Base-by-base conservation (phyloP, 2,329 filamentous ascomycete genomes). In the Microsporum audouinii region DNA sequence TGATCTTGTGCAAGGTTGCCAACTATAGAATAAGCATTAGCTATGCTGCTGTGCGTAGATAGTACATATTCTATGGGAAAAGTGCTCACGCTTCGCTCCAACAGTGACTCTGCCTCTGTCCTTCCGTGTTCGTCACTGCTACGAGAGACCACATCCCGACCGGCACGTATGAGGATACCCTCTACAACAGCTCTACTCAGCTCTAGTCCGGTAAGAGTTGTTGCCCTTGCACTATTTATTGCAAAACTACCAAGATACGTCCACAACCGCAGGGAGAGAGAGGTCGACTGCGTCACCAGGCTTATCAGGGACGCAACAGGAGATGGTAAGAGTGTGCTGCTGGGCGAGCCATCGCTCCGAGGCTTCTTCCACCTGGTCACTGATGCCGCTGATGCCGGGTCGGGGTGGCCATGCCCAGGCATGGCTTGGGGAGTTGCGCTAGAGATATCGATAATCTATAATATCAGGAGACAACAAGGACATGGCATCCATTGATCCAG, bases 111-210 rank as follows among this genome's bases (percentile, higher is more conserved):
- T 14, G 77, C 76, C 64, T 77, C 71, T 60, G 66, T 65, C 64
- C 73, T 70, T 5, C 73, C 73, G 69, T 72, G 70, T 38, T 73
- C 71, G 34, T 86, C 79, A 39, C 81, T 78, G 66, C 70, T 79
- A 66, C 68, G 71, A 56, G 71, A 66, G 2, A 72, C 72, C 56
- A 79, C 72, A 70, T 78, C 77, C 53, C 71, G 71, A 10, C 76
- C 77, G 23, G 77, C 77, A 33, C 73, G 70, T 3, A 74, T 72
- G 58, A 79, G 63, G 45, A 78, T 73, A 17, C 71, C 71, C 63
- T 79, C 77, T n/a, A 78, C 71, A 12, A 77, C 70, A 17, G 74
- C 74, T 60, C 76, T 72, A 61, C 75, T 76, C 49, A 79, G 66
- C 63, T 78, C 76, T 41, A 79, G 62, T 12, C 76, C 71, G 1